Evolutionary conservation across 768 basidiomycete genomes (phyloP), one percentile per base, ranked within the genome.

Genomic region (Galerina marginata): DNA sequence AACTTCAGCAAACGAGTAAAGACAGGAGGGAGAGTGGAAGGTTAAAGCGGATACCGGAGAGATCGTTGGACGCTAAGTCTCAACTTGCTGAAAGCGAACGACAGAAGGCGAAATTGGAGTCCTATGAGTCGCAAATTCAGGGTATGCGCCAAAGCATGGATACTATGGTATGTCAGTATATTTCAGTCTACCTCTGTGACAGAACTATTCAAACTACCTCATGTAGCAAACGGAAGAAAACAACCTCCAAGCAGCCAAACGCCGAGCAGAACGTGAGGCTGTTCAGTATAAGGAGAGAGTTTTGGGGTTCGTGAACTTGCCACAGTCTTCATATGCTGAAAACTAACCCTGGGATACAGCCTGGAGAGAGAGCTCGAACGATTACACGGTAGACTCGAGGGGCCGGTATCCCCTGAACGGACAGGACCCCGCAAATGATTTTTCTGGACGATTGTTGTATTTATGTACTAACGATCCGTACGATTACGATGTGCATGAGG

Each of bases 261-360:
- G 91, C 36, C 82, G 90, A 44, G 89, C 88, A 39, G 92, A 92
- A 66, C 82, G 90, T 40, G 91, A 93, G 65, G 89, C 88, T 33
- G 84, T 76, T 5, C 91, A 93, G 64, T 86, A 84, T 67, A 90
- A 86, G 71, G 89, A 91, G 71, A 84, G 84, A 61, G 81, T 86
- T 43, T 77, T 92, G 14, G 85, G 81, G 91, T 92, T 66, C 52
- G 88, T 66, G 20, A n/a, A 14, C 16, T 47, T 29, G 46, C 6
- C 4, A 7, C 47, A 12, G 33, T 26, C 25, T 20, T 42, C 44
- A 47, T 15, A 6, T 20, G 2, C 10, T 40, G 9, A 14, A 9
- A 15, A 2, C 37, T 47, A 12, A 33, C 47, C 29, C 37, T 10
- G 6, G 37, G 10, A 42, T 33, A 12, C 56, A 73, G 72, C 43